phyloP scores from a whole-genome alignment of 306 rosid species.

The Ceratonia siliqua region DNA sequence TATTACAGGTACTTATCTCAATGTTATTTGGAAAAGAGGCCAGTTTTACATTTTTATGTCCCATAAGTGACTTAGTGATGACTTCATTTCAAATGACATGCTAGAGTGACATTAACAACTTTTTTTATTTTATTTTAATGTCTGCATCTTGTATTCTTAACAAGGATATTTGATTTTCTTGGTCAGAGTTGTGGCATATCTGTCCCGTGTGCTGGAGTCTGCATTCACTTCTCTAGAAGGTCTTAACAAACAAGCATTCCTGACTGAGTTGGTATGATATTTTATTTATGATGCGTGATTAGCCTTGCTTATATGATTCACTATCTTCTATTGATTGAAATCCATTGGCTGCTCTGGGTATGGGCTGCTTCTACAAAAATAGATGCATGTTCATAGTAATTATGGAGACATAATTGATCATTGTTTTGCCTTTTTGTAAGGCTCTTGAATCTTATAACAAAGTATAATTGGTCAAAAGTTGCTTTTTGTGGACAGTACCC shows the following conservation, averaged over 20 bases:
- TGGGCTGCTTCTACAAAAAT: slow-evolving; percentile 10
- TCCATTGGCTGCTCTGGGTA: background rate
- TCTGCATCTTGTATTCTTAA: slow-evolving; percentile 15
- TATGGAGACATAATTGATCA: background rate
- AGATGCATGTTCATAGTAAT: background rate
- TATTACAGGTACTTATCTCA: background rate
- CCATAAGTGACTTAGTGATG: slow-evolving; percentile 1
- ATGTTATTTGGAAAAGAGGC: slow-evolving; percentile 15
- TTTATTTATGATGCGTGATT: slow-evolving; percentile 11
- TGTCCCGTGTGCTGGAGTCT: slow-evolving; percentile 94
- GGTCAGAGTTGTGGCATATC: slow-evolving; percentile 90
- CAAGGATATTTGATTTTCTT: slow-evolving; percentile 33
- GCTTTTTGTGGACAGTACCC: background rate
- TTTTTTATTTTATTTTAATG: background rate
- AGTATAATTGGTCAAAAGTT: slow-evolving; percentile 8
- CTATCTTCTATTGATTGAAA: slow-evolving; percentile 19
- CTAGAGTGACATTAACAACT: slow-evolving; percentile 3
- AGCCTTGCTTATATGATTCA: background rate
- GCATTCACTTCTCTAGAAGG: slow-evolving; percentile 94
- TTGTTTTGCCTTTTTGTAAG: background rate
- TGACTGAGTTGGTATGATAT: slow-evolving; percentile 76
- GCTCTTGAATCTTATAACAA: background rate
- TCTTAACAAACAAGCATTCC: slow-evolving; percentile 91
- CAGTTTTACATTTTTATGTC: slow-evolving; percentile 5
- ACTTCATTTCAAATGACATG: slow-evolving; percentile 6